A percentile compares a stretch with the other conserved stretches of the same genome.
phyloP scores from a whole-genome alignment of 108 stramenopile species.

The Aurantiochytrium sp. region DNA sequence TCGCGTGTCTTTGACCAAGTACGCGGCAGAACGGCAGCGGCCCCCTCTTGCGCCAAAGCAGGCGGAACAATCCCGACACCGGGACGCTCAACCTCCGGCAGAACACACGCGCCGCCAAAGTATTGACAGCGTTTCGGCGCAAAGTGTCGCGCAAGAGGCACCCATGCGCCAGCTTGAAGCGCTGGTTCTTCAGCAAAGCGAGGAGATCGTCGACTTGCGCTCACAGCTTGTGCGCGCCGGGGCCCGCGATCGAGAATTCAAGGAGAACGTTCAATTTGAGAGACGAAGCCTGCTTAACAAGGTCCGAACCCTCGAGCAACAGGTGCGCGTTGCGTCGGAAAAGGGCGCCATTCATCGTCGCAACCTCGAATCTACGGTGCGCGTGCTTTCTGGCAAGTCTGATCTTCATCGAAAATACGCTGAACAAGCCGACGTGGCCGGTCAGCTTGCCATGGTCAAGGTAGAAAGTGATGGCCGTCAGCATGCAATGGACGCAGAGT shows the following conservation, averaged over 20 bases:
- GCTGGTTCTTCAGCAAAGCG: neutral
- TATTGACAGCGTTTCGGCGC: neutral
- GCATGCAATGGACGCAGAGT: neutral
- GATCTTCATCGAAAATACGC: neutral
- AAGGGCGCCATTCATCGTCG: neutral
- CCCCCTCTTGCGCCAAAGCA: no score
- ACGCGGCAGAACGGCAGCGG: neutral
- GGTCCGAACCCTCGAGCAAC: neutral
- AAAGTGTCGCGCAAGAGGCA: neutral
- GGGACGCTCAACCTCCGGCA: no score
- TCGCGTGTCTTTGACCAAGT: neutral
- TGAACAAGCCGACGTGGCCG: neutral
- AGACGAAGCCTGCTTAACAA: neutral
- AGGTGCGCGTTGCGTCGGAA: neutral
- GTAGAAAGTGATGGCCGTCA: neutral
- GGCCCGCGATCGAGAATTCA: neutral
- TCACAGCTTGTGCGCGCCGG: neutral
- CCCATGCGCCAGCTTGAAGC: neutral
- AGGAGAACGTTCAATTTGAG: neutral
- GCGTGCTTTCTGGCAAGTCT: neutral
- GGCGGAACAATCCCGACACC: no score
- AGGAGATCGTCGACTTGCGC: neutral
- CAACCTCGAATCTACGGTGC: neutral
- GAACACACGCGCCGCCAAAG: neutral
- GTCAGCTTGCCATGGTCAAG: neutral